phyloP scores from a whole-genome alignment of 2,329 filamentous ascomycete species.

The Beauveria scarabaeidicola region DNA sequence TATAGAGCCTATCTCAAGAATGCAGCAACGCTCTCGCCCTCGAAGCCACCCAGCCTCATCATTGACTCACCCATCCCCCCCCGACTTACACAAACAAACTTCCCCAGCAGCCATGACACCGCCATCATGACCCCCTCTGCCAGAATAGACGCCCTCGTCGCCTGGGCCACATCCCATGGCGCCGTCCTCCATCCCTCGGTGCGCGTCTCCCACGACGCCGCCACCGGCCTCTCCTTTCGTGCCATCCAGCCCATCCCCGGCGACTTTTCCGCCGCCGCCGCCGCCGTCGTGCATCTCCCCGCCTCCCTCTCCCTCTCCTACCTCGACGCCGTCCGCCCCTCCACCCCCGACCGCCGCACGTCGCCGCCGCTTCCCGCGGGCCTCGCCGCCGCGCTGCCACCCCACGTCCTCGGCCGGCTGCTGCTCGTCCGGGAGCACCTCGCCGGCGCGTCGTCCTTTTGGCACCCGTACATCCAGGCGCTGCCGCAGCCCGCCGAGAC shows the following conservation, averaged over 20 bases:
- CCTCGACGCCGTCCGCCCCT: slow-evolving; percentile 41
- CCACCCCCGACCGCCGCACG: slow-evolving; percentile 52
- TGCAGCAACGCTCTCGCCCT: too few species aligned
- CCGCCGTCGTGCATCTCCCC: slow-evolving; percentile 43
- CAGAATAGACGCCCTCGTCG: slow-evolving; percentile 28
- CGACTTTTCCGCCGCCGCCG: slow-evolving; percentile 29
- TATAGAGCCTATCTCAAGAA: too few species aligned
- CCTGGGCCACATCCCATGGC: slow-evolving; percentile 40
- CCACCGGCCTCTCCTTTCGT: slow-evolving; percentile 47
- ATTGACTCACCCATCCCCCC: too few species aligned
- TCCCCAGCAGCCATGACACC: not conserved
- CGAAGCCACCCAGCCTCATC: too few species aligned
- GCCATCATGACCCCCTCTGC: slow-evolving; percentile 12
- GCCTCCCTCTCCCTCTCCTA: slow-evolving; percentile 49
- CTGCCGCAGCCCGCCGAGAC: slow-evolving; percentile 49
- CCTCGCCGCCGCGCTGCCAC: slow-evolving; percentile 47
- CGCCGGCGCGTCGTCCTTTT: slow-evolving; percentile 48
- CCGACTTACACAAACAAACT: not conserved
- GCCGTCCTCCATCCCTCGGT: slow-evolving; percentile 42
- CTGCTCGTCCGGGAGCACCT: slow-evolving; percentile 63
- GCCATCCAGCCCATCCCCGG: slow-evolving; percentile 8
- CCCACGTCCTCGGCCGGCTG: slow-evolving; percentile 57
- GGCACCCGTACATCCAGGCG: slow-evolving; percentile 58
- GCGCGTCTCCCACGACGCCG: slow-evolving; percentile 42
- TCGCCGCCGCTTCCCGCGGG: slow-evolving; percentile 54